Evolutionary conservation across 306 rosid species (phyloP), one percentile per base, ranked within the genome.

Genomic region (Erythrophleum fordii): DNA sequence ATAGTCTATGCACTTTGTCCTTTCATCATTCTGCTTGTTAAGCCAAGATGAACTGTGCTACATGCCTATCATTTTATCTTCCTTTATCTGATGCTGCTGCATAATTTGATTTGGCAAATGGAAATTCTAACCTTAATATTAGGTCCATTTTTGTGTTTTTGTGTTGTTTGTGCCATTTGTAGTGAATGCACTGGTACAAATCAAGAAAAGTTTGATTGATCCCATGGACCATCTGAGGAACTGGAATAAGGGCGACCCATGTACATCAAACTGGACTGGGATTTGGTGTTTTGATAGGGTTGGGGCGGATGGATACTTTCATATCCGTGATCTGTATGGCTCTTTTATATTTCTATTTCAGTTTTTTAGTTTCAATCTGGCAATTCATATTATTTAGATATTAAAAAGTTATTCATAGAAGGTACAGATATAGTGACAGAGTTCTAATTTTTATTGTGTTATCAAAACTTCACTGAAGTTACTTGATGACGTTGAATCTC

Each of bases 171-270:
- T 83, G 73, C 51, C 64, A 52, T 88, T 82, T 88, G 84, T 81
- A 94, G 98, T 90, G 46, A 23, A 83, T 60, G 94, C 91, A 34
- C 83, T 94, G 91, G 68, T 12, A 44, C 88, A 87, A 16, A 85
- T 94, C 73, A 89, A 84, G 88, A 77, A 67, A 64, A 89, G 90
- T 72, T 89, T 94, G 83, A 58, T 80, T 83, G 98, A 94, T 89
- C 83, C 94, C 13, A 11, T 4, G 56, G 34, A 69, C 31, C 53
- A 83, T 51, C 90, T 94, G 18, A 74, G 31, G 72, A 84, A 69
- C 67, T 94, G 98, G 98, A 83, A 75, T 31, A 22, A 77, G 48
- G 91, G 94, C 46, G 96, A 94, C 77, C 98, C 98, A 8, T 94
- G 98, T 77, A n/a, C 75, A 51, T 29, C 73, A 41, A 79, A 89